phyloP scores from a whole-genome alignment of 768 basidiomycete species.

The Podaxis rugospora region DNA sequence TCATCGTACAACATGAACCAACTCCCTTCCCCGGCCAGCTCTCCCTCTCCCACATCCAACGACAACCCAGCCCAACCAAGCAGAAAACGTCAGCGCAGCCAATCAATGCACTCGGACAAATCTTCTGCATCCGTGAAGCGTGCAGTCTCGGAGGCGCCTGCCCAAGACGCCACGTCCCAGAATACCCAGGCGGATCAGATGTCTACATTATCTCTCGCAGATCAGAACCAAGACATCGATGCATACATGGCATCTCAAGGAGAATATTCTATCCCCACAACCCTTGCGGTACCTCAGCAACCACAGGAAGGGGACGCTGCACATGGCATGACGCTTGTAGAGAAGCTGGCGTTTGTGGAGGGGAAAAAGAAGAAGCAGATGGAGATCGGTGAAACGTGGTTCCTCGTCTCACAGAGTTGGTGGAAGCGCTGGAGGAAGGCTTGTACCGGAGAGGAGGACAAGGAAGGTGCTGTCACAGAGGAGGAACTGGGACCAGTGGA shows the following conservation, averaged over 20 bases:
- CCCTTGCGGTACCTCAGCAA: conserved; percentile 19
- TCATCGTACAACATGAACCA: conserved; percentile 34
- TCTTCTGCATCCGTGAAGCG: conserved; percentile 78
- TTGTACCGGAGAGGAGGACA: conserved; percentile 63
- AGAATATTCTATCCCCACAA: conserved; percentile 30
- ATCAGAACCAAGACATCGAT: conserved; percentile 58
- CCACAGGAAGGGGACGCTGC: conserved; percentile 16
- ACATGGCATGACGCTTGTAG: conserved; percentile 28
- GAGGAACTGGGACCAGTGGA: conserved; percentile 70
- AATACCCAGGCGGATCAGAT: conserved; percentile 38
- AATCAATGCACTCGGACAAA: conserved; percentile 69
- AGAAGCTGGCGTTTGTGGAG: conserved; percentile 51
- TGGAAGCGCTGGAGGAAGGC: conserved; percentile 73
- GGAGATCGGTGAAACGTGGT: conserved; percentile 73
- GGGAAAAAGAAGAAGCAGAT: conserved; percentile 43
- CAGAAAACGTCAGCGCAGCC: conserved; percentile 72
- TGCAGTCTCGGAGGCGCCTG: conserved; percentile 63
- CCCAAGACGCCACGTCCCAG: conserved; percentile 34
- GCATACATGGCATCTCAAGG: conserved; percentile 61
- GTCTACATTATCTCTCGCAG: conserved; percentile 36
- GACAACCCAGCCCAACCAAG: conserved; percentile 35
- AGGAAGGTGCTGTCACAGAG: conserved; percentile 59
- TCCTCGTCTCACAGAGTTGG: conserved; percentile 68
- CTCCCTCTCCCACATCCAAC: conserved; percentile 37
- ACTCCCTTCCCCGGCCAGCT: conserved; percentile 41